A percentile compares a stretch with the other conserved stretches of the same genome.
phyloP scores from a whole-genome alignment of 2,329 filamentous ascomycete species.

The Rhexocercosporidium sp. region DNA sequence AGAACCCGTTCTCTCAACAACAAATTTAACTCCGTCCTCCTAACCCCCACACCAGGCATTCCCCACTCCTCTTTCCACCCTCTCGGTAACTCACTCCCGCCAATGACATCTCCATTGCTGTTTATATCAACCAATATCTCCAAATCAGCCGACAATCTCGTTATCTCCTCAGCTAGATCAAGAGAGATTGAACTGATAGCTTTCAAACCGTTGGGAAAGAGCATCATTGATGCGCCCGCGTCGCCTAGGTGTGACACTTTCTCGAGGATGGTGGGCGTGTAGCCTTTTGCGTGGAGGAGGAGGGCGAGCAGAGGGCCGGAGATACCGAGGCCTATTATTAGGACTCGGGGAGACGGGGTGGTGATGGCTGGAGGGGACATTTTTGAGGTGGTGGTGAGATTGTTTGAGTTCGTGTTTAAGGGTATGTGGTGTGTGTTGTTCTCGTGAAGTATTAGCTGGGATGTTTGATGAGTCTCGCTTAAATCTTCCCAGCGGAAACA shows the following conservation, averaged over 20 bases:
- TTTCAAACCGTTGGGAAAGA: background rate
- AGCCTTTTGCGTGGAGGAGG: conserved; percentile 25
- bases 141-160: background rate
- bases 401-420: background rate
- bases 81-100: background rate
- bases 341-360: conserved; percentile 13
- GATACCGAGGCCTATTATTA: conserved; percentile 24
- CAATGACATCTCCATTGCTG: background rate
- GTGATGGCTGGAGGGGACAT: background rate
- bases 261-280: conserved; percentile 23
- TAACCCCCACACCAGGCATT: background rate
- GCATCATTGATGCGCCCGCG: background rate
- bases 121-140: background rate
- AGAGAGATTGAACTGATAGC: background rate
- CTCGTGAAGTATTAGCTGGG: too few species aligned
- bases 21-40: background rate
- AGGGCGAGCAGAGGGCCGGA: conserved; percentile 24
- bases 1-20: background rate
- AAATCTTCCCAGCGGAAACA: too few species aligned
- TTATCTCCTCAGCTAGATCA: background rate
- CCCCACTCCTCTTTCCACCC: background rate
- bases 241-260: background rate
- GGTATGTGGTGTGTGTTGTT: too few species aligned
- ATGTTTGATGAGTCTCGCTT: too few species aligned
- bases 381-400: background rate